Base-by-base conservation (phyloP, 192 early-diverging fungal species). In the Lobosporangium transversale region DNA sequence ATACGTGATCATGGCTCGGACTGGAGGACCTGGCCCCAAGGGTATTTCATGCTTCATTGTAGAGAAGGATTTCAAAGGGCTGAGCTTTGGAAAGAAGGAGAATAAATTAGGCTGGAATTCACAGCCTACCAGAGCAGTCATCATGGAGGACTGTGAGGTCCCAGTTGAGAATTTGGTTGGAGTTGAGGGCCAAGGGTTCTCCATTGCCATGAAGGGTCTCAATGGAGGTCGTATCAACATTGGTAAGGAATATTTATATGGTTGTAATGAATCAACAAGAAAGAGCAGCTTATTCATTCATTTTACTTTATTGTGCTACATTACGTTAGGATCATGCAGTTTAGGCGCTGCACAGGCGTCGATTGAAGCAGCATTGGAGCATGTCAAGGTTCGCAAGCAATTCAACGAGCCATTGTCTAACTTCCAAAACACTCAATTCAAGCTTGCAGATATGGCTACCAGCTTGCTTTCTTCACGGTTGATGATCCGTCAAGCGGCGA, bases 61-160 rank as follows among this genome's bases (percentile, higher is more conserved):
- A 11, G 86, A 89, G 62, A 86, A 86, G 70, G 83, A 63, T 3
- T 80, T 84, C 33, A 83, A 83, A 37, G 87, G 87, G 4, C 49
- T 89, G 14, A 76, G 69, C 40, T 89, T 89, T 80, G 87, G 87
- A 50, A 85, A 87, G 70, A 87, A 88, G 67, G 87, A 88, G 64
- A 53, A 69, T 43, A 88, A 88, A 69, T 60, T 88, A 35, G 87
- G 87, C 14, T 88, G 87, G 87, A 85, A 84, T 70, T 84, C 80
- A 31, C 87, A 88, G 70, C 84, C 84, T 1, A 88, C 87, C 4
- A 67, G 81, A 11, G 83, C 84, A 26, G 79, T 88, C 31, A 88
- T 87, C 30, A 80, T 88, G 63, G 87, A 88, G 56, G 85, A 88
- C 67, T 80, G 76, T 40, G 62, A 70, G 33, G 84, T 88, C 20